A percentile compares a stretch with the other conserved stretches of the same genome.
Evolutionary conservation across 148 eudicot genomes (phyloP).

Genomic region (Cornus florida): DNA sequence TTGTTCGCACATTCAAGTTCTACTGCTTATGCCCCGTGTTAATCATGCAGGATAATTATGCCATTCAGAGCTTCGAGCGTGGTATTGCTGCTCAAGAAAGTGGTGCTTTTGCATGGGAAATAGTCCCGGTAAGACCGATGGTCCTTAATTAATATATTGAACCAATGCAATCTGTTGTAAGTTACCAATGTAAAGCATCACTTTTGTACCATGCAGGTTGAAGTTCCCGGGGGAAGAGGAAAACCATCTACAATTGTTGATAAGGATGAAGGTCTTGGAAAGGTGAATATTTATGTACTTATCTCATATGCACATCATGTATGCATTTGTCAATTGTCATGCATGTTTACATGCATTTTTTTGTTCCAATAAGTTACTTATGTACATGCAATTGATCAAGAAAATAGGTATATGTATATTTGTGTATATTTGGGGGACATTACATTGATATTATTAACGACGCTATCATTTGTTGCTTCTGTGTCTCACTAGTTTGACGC

Average conservation of each 20-base stretch:
- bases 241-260: slow-evolving; percentile 77
- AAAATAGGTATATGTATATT: neutral
- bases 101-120: slow-evolving; percentile 95
- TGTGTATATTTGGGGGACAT: neutral
- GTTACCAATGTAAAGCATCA: slow-evolving; percentile 7
- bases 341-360: neutral
- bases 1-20: neutral
- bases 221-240: slow-evolving; percentile 94
- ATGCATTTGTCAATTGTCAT: neutral
- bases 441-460: neutral
- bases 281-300: neutral
- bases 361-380: neutral
- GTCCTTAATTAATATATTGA: neutral
- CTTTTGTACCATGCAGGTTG: slow-evolving; percentile 58
- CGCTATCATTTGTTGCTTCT: neutral
- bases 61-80: slow-evolving; percentile 84
- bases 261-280: slow-evolving; percentile 80
- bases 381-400: neutral
- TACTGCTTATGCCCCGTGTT: slow-evolving; percentile 1
- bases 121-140: slow-evolving; percentile 69
- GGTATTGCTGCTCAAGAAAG: slow-evolving; percentile 72
- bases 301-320: neutral
- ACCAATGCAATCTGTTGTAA: neutral
- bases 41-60: slow-evolving; percentile 62
- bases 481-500: slow-evolving; percentile 60